Percentiles rank a stretch among this genome's conserved stretches.
Conservation (phyloP, 2,329 filamentous ascomycete genomes). For the Sordariomycetes sp. region DNA sequence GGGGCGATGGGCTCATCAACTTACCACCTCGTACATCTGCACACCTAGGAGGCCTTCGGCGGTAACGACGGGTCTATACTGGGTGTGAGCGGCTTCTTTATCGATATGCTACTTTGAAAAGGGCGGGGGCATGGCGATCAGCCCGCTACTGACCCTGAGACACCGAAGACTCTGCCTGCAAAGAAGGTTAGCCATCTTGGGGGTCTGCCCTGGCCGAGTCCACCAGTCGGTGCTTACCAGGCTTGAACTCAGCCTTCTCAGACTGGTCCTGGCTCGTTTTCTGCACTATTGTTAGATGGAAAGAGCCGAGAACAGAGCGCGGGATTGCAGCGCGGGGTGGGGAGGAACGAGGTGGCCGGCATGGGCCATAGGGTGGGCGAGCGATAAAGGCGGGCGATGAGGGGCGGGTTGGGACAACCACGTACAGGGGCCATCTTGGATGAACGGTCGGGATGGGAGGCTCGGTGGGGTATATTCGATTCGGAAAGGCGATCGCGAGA, state of each 20-base stretch:
- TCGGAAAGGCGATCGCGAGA: not conserved
- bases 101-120: constrained; percentile 7
- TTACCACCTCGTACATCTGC: constrained; percentile 98
- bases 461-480: not conserved
- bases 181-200: not conserved
- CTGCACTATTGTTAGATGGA: constrained; percentile 1
- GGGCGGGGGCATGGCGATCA: constrained; percentile 3
- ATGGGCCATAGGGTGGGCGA: not conserved
- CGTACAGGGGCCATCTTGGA: constrained; percentile 47
- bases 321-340: not conserved
- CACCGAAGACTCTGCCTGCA: constrained; percentile 50
- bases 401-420: constrained; percentile 14
- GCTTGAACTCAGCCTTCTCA: not conserved
- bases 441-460: constrained; percentile 11
- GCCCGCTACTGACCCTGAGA: constrained; percentile 43
- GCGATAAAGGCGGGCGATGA: constrained; percentile 5
- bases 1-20: constrained; percentile 17
- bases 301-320: not conserved
- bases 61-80: constrained; percentile 72
- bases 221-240: constrained; percentile 23
- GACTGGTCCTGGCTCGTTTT: not conserved
- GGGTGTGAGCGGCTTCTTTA: constrained; percentile 3
- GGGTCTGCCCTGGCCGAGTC: not conserved
- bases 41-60: constrained; percentile 98
- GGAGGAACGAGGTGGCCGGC: not conserved